Conservation (phyloP, 192 early-diverging fungal genomes). For the Entomortierella beljakovae region DNA sequence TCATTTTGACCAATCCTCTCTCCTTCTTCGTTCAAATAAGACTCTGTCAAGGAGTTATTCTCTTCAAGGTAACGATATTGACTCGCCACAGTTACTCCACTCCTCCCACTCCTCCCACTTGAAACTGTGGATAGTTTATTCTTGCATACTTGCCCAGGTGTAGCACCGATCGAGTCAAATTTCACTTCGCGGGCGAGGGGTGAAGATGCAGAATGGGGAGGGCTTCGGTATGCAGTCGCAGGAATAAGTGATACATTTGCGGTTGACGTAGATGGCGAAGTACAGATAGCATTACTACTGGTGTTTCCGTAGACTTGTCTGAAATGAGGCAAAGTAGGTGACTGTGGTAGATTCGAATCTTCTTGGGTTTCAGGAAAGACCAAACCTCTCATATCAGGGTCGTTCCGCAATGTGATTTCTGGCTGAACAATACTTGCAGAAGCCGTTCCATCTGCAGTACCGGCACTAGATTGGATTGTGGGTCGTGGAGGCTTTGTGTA, state of each 20-base stretch:
- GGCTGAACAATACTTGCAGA: slow-evolving; percentile 30
- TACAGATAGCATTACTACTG: neutral
- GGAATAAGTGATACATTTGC: neutral
- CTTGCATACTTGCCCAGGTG: neutral
- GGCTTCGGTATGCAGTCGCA: slow-evolving; percentile 14
- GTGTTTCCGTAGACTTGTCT: neutral
- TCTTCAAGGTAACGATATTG: neutral
- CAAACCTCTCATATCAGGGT: slow-evolving; percentile 13
- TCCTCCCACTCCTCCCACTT: neutral
- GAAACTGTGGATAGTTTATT: neutral
- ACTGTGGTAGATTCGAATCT: neutral
- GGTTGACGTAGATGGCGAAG: neutral
- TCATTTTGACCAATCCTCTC: neutral
- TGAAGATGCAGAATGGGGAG: slow-evolving; percentile 27
- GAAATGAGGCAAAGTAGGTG: neutral
- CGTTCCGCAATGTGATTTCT: neutral
- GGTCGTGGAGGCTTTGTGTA: slow-evolving; percentile 42
- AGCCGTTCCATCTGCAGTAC: slow-evolving; percentile 3
- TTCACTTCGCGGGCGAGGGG: slow-evolving; percentile 41
- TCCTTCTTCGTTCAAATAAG: slow-evolving; percentile 7
- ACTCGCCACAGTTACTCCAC: neutral
- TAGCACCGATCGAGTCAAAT: neutral
- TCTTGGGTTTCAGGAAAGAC: slow-evolving; percentile 7
- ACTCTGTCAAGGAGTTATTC: neutral
- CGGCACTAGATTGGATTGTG: slow-evolving; percentile 2